Conservation (phyloP, 768 basidiomycete genomes). For the Kwoniella europaea region DNA sequence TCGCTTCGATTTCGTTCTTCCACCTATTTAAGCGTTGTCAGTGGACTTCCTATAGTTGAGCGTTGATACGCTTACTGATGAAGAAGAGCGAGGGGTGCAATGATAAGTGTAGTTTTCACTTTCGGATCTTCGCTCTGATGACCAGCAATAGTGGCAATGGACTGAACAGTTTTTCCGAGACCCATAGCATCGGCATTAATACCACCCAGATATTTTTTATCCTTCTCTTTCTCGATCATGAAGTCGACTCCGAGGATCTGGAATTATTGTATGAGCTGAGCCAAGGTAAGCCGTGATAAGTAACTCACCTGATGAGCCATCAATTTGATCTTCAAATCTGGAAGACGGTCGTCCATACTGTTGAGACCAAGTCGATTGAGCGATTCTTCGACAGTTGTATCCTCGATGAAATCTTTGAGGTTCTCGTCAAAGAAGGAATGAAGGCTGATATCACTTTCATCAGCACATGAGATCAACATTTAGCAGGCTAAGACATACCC, state of each 20-base stretch:
- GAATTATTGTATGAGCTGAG: slow-evolving; percentile 1
- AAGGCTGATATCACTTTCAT: slow-evolving; percentile 24
- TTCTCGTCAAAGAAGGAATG: slow-evolving; percentile 46
- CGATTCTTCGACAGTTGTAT: slow-evolving; percentile 67
- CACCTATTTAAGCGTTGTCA: slow-evolving; percentile 18
- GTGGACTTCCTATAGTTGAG: no score
- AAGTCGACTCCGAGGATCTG: slow-evolving; percentile 76
- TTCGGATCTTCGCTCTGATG: slow-evolving; percentile 64
- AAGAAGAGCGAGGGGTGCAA: slow-evolving; percentile 71
- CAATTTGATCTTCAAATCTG: slow-evolving; percentile 67
- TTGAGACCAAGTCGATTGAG: slow-evolving; percentile 65
- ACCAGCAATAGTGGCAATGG: slow-evolving; percentile 71
- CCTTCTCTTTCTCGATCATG: slow-evolving; percentile 66
- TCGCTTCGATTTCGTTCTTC: slow-evolving; percentile 73
- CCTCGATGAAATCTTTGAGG: slow-evolving; percentile 56
- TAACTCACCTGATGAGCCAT: slow-evolving; percentile 65
- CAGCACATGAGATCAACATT: neutral
- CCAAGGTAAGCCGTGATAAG: no score
- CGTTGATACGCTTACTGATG: slow-evolving; percentile 61
- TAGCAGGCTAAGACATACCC: slow-evolving; percentile 2
- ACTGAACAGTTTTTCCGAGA: slow-evolving; percentile 40
- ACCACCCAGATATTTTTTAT: slow-evolving; percentile 44
- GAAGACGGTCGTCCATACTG: slow-evolving; percentile 63
- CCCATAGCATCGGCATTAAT: slow-evolving; percentile 39
- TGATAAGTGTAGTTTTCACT: slow-evolving; percentile 70